These are phyloP conservation scores for Citrus cavaleriei DNA, from an alignment of 345 rosid species.

Conservation along the genomic window DNA sequence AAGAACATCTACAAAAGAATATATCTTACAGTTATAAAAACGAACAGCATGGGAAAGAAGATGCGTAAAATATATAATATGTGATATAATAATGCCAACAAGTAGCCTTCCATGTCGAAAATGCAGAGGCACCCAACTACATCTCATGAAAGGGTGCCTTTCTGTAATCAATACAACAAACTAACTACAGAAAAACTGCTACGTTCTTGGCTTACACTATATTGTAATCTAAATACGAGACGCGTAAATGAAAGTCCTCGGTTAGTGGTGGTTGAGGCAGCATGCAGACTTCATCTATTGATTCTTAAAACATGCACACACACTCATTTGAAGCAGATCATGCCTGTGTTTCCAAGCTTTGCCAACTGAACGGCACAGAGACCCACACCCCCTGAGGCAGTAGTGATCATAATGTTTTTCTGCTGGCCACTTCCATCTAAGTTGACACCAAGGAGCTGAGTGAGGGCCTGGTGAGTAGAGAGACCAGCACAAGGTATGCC, in stretches of 20 bases:
- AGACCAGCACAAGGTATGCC: slow-evolving; percentile 63
- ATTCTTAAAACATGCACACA: no score
- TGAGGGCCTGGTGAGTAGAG: slow-evolving; percentile 60
- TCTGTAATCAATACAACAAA: no score
- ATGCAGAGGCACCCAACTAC: background rate
- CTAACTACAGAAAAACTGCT: no score
- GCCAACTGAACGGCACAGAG: slow-evolving; percentile 75
- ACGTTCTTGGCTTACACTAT: background rate
- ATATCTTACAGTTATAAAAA: background rate
- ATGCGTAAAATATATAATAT: background rate
- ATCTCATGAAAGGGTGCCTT: background rate
- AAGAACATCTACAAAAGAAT: slow-evolving; percentile 54
- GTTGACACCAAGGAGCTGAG: slow-evolving; percentile 51
- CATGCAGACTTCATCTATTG: no score
- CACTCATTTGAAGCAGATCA: no score
- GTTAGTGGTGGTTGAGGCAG: background rate
- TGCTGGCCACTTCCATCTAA: slow-evolving; percentile 29
- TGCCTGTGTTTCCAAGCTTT: slow-evolving; percentile 51
- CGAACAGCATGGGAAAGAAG: background rate
- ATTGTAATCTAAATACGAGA: background rate
- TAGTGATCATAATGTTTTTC: slow-evolving; percentile 62
- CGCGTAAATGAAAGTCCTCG: background rate
- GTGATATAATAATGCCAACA: background rate
- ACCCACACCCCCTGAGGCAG: slow-evolving; percentile 81
- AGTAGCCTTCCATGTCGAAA: background rate